Conservation (phyloP, 139 green algal genomes). For the Diplosphaera chodatii region DNA sequence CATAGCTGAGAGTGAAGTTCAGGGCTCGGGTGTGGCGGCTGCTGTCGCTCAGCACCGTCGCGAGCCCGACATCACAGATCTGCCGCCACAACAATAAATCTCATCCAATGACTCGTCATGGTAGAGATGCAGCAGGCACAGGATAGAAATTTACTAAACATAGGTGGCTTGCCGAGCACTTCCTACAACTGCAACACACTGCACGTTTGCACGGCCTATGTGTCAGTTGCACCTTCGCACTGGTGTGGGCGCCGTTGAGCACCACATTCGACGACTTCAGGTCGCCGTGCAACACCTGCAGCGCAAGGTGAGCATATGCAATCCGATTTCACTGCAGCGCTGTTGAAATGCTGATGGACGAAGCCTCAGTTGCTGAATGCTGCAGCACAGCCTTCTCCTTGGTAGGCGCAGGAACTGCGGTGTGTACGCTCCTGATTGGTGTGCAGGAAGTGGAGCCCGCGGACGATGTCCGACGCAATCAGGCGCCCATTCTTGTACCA, state of each 20-base stretch:
- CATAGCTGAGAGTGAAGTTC: neutral
- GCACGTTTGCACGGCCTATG: neutral
- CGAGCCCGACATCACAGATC: neutral
- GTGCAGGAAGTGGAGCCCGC: slow-evolving; percentile 12
- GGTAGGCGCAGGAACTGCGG: no score
- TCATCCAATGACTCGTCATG: no score
- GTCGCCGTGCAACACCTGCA: neutral
- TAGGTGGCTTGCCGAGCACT: no score
- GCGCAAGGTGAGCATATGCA: no score
- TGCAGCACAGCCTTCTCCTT: no score
- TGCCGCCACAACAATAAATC: neutral
- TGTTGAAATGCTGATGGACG: no score
- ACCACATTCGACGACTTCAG: neutral
- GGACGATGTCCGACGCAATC: slow-evolving; percentile 12
- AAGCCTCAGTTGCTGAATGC: no score
- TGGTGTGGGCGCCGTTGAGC: neutral
- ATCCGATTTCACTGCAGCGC: no score
- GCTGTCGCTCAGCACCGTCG: neutral
- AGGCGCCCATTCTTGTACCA: slow-evolving; percentile 8
- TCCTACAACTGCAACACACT: no score
- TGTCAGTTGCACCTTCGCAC: neutral
- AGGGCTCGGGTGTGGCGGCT: neutral
- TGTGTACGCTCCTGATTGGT: neutral
- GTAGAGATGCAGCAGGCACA: no score
- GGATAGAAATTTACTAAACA: no score